Conservation (phyloP, 345 rosid species). For the Eucalyptus polybractea region DNA sequence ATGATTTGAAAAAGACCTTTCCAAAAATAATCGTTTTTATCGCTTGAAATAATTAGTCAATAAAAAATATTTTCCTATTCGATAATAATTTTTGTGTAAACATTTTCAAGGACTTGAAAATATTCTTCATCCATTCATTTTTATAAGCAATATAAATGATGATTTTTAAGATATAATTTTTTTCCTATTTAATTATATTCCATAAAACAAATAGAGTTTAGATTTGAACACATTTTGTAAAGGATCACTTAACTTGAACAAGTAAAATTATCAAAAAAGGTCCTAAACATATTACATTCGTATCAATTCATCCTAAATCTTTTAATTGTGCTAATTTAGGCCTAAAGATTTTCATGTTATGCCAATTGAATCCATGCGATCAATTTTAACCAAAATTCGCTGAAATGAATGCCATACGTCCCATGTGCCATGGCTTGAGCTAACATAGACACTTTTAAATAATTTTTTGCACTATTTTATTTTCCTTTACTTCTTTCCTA, state of each 20-base stretch:
- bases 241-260: not conserved
- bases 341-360: not conserved
- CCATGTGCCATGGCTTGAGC: not conserved
- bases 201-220: not conserved
- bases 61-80: not conserved
- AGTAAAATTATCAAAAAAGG: not conserved
- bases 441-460: not conserved
- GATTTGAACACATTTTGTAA: fast-evolving
- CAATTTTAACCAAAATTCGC: fast-evolving
- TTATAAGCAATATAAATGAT: not conserved
- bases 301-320: no score
- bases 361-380: fast-evolving
- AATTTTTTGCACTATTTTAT: no score
- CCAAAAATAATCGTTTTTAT: fast-evolving
- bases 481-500: not conserved
- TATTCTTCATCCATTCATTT: not conserved
- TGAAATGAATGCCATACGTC: fast-evolving
- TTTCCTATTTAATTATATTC: not conserved
- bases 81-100: fast-evolving
- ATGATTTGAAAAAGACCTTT: not conserved
- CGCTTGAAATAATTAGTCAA: fast-evolving
- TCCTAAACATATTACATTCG: no score
- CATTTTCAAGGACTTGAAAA: not conserved
- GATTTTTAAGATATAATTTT: fast-evolving
- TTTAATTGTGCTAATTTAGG: no score